Evolutionary conservation across 768 basidiomycete species (phyloP), one percentile per base, ranked within the genome.

Genomic region (Trametes maxima): DNA sequence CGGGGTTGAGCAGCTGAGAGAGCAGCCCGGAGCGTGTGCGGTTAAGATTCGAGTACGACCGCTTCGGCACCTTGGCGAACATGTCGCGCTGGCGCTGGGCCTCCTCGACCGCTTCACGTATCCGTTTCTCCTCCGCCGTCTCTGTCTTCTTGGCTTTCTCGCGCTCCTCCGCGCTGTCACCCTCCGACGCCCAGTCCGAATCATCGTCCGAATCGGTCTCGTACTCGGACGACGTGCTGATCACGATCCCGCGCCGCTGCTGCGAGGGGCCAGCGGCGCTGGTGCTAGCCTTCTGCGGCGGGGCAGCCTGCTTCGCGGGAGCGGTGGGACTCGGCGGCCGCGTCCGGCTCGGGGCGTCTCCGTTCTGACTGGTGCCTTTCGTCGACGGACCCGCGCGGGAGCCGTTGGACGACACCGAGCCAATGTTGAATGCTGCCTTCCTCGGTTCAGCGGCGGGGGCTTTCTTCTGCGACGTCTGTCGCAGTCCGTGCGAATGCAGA

Each of bases 1-100:
- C 82, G 0, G 90, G 91, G 64, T 92, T 87, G 79, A 93, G 79
- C 44, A 93, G 74, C 71, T 84, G 84, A 25, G 83, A 83, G 55
- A 92, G 74, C 44, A 89, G 72, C 3, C 90, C 90, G 10, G 81
- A 82, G 48, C 76, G 73, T 11, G 80, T 77, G 54, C 73, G 85
- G 68, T 72, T 85, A 70, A 81, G 72, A 61, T 85, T 85, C 54
- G 83, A 81, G 69, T 88, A 89, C 35, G 85, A 88, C 28, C 81
- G 75, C 53, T 82, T 80, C 1, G 89, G 89, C 14, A 86, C 79
- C 74, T 92, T 92, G 62, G 82, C 80, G 68, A 90, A 88, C 78
- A 93, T 77, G 14, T 93, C 88, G 28, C 82, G 81, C 65, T 88
- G 82, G 17, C 84, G 81, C 67, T 84, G 82, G 1, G 78, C 85